A percentile compares a stretch with the other conserved stretches of the same genome.
Evolutionary conservation across 163 green algal genomes (phyloP).

Genomic region (Scenedesmus sp.): DNA sequence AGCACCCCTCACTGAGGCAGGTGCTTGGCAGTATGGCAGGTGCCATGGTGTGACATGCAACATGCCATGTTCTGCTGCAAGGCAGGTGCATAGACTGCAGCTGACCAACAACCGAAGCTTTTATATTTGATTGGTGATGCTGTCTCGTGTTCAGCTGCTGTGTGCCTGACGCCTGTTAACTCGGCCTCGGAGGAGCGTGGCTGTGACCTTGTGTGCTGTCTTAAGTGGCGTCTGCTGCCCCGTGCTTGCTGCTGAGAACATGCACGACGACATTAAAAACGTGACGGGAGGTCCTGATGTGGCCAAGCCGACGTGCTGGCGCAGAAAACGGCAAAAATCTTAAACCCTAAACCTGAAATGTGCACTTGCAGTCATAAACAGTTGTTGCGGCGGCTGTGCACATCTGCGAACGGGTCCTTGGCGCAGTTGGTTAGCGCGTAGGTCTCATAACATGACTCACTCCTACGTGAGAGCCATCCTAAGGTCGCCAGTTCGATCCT

Average conservation of each 20-base stretch:
- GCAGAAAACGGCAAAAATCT: not conserved
- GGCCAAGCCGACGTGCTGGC: not conserved
- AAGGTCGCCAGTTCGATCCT: slow-evolving; percentile 8
- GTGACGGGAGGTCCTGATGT: not conserved
- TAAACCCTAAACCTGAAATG: not conserved
- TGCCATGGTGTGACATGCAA: too few species aligned
- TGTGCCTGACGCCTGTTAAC: too few species aligned
- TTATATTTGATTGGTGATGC: too few species aligned
- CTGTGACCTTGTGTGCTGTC: not conserved
- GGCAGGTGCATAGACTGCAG: too few species aligned
- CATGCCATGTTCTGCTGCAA: too few species aligned
- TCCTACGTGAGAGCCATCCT: slow-evolving; percentile 3
- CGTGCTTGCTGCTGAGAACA: not conserved
- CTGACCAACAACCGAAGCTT: too few species aligned
- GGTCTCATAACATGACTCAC: slow-evolving; percentile 10
- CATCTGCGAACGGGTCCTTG: not conserved
- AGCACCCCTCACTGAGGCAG: too few species aligned
- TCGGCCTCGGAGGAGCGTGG: too few species aligned
- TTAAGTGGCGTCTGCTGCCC: not conserved
- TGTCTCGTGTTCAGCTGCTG: too few species aligned
- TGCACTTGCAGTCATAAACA: not conserved
- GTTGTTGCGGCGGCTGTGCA: not conserved
- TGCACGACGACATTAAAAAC: not conserved
- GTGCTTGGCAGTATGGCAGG: too few species aligned
- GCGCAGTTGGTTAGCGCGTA: slow-evolving; percentile 6